Evolutionary conservation across 371 early-diverging fungal genomes (phyloP), one percentile per base, ranked within the genome.

Genomic region (Mucor saturninus): DNA sequence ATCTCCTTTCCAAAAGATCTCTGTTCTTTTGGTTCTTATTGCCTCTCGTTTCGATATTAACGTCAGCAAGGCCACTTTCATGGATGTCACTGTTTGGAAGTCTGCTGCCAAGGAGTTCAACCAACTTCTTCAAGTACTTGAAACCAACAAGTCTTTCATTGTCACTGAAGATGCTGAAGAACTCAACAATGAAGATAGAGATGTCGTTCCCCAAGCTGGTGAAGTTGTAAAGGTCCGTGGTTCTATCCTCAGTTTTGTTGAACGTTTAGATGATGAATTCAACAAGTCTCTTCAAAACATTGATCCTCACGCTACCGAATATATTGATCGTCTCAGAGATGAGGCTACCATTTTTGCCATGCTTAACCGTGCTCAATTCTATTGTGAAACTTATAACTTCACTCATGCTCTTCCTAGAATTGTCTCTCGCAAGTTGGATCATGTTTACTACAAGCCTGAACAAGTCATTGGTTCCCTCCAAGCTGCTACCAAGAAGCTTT

Each of bases 231-330:
- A 80, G 38, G 82, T 94, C 59, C 92, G 89, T 57, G 98, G 98
- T 56, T 95, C 94, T 35, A 76, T 98, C 57, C 84, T 92, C 64
- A 88, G 95, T 53, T 90, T 94, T 59, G 83, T 98, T 38, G 97
- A 97, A 69, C 93, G 98, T 46, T 77, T 98, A 42, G 97, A 97
- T 80, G 98, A 98, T 52, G 99, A 98, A 80, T 98, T 96, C 79
- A 93, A 88, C 62, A 93, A 93, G 75, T 89, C 94, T 13, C 88
- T 99, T 49, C 97, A 95, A 77, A 90, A 89, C 79, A 93, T 94
- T 65, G 99, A 98, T 77, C 96, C 98, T 60, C 96, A 96, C 76
- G 91, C 98, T 37, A 91, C 92, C 57, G 97, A 98, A 68, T 98
- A 97, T 71, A 87, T 96, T 61, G 96, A 94, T 59, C 93, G 98